Base-by-base conservation (phyloP, 805 yeast genomes). In the Kodamaea lidongshanica region DNA sequence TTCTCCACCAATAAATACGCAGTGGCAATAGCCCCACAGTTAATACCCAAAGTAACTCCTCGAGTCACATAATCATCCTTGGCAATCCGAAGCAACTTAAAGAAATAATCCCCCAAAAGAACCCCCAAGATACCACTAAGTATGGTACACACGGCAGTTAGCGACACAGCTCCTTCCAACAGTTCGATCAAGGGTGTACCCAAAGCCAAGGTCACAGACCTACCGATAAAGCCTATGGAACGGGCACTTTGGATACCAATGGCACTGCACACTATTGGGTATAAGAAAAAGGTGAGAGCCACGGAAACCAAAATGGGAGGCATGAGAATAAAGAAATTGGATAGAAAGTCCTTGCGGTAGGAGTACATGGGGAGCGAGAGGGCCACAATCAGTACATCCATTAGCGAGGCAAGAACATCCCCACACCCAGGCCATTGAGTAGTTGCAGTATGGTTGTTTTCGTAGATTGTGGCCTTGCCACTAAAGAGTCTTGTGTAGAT, bases 11-110 rank as follows among this genome's bases (percentile, higher is more conserved):
- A 54, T 27, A 83, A 56, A 51, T 79, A 80, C 0, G 89, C 88
- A 3, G 94, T 80, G 4, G 87, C 84, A 29, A 83, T 79, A 1
- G 94, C 94, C 7, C 88, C 85, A 46, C 88, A 80, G 46, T 79
- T 79, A 29, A 79, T 68, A 4, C 94, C 94, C 28, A 81, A 55
- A 0, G 86, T 76, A 12, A 82, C 74, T 3, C 94, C 94, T 39
- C 87, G 56, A 0, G 86, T 77, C 6, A 83, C 77, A 46, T 71
- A 82, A 48, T 83, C 92, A 42, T 72, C 70, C 17, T 67, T 65
- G 5, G 73, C 63, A 5, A 83, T 64, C 21, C 78, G 48, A 17
- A 80, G 47, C 7, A 76, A 44, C 33, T 71, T 52, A 36, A 70
- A 65, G 16, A 74, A 64, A 10, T 42, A 33, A 28, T 79, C 84